Evolutionary conservation across 805 yeast genomes (phyloP), one percentile per base, ranked within the genome.

Genomic region (Myxozyma sirexii): DNA sequence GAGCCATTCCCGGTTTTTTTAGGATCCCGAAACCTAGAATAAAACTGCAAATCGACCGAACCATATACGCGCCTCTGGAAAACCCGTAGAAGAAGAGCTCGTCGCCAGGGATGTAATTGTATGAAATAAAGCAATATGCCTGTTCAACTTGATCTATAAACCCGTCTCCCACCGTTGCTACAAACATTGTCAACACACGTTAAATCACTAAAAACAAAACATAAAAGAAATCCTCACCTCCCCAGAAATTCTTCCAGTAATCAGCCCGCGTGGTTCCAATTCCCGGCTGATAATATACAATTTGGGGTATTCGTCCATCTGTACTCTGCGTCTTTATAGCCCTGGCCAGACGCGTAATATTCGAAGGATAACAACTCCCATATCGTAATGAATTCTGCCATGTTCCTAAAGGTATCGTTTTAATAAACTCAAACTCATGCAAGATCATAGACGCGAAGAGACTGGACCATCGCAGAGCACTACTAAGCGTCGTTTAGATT

Each of bases 51-150:
- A 55, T 27, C 13, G 54, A 39, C 13, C 63, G 52, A 23, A 48
- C 63, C 53, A 45, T 55, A 44, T 53, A 59, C 21, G 63, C 39
- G 1, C 63, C 63, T n/a, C 65, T 43, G 10, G 62, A 51, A 31
- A 59, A 61, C 19, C 65, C 65, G 31, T 59, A 52, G 29, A 61
- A 46, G 24, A 54, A 60, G 17, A 61, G 19, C 42, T 60, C 57
- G 46, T 61, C 65, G 23, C 54, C 60, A 6, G 35, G 44, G n/a
- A 4, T 15, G 43, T 61, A 55, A 39, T 61, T 61, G 45, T 37
- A 43, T 5, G 60, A 44, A 13, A 61, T n/a, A 43, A 45, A 61
- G 6, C 48, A 31, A 44, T 54, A 61, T 7, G 56, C 57, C 26
- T 58, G 48, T 23, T 51, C 45, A 8, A 59, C 31, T 39, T 59